Percentiles rank a stretch among this genome's conserved stretches.
These are phyloP conservation scores for Pseudoneurospora amorphoporcata DNA, from an alignment of 495 filamentous ascomycete genomes.

Conservation along the genomic window DNA sequence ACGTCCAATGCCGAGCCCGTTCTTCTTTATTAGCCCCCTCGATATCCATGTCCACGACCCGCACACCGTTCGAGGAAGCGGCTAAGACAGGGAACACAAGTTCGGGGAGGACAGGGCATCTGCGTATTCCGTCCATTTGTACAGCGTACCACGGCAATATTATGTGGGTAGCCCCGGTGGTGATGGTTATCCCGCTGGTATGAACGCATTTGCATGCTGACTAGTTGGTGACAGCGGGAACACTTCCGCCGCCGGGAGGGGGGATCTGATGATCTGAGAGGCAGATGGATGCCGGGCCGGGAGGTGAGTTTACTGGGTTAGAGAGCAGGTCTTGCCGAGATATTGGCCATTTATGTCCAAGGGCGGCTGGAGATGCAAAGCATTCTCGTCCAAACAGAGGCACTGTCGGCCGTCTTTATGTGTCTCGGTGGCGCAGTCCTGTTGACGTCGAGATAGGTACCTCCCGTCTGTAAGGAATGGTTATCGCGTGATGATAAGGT, in stretches of 20 bases:
- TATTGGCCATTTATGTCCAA: not conserved
- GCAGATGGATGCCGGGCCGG: not conserved
- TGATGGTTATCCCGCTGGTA: not conserved
- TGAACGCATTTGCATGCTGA: not conserved
- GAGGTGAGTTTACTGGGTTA: not conserved
- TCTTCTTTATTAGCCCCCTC: conserved; percentile 16
- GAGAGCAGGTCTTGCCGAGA: not conserved
- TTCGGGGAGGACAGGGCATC: not conserved
- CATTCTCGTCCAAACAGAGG: not conserved
- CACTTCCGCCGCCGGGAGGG: not conserved
- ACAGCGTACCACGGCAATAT: not conserved
- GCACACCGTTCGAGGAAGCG: not conserved
- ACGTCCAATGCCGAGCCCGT: conserved; percentile 22
- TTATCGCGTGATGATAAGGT: not conserved
- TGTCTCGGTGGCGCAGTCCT: not conserved
- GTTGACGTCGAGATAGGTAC: not conserved
- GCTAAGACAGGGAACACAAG: not conserved
- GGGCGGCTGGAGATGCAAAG: not conserved
- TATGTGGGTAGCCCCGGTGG: not conserved
- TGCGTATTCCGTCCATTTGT: conserved; percentile 1
- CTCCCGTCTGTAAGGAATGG: not conserved
- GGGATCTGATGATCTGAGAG: not conserved
- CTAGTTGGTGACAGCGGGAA: not conserved
- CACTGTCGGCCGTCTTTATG: not conserved
- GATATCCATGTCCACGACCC: conserved; percentile 9